Percentiles rank a stretch among this genome's conserved stretches.
Evolutionary conservation across 768 basidiomycete genomes (phyloP).

Genomic region (Boletus pseudo-olivaceus): DNA sequence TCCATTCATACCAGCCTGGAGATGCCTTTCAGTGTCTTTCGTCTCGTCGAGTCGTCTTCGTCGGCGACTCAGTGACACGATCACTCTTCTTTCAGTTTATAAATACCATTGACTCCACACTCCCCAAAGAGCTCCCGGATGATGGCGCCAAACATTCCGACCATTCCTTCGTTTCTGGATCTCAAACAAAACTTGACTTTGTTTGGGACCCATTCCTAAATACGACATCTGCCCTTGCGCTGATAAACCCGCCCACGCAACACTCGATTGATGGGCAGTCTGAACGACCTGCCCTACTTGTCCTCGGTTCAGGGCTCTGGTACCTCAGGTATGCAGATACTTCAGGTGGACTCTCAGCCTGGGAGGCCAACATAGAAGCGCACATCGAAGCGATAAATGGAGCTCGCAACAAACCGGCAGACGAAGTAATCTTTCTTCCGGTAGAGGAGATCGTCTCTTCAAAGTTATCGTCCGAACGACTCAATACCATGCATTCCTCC

Average conservation of each 20-base stretch:
- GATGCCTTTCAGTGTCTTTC: constrained; percentile 55
- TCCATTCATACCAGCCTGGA: constrained; percentile 55
- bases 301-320: constrained; percentile 87
- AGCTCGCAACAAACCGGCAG: constrained; percentile 47
- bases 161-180: constrained; percentile 44
- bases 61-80: constrained; percentile 83
- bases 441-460: constrained; percentile 66
- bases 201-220: constrained; percentile 91
- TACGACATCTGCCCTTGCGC: constrained; percentile 46
- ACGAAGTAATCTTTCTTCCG: constrained; percentile 74
- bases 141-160: constrained; percentile 70
- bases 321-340: constrained; percentile 71
- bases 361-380: constrained; percentile 71
- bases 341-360: constrained; percentile 74
- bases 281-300: constrained; percentile 59
- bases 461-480: constrained; percentile 62
- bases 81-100: constrained; percentile 75
- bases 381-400: constrained; percentile 51
- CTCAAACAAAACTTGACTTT: constrained; percentile 54
- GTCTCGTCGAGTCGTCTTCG: constrained; percentile 64
- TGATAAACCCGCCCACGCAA: constrained; percentile 33
- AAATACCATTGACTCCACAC: constrained; percentile 52
- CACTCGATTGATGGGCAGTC: constrained; percentile 2
- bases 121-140: constrained; percentile 50
- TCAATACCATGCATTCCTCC: constrained; percentile 63